These are phyloP conservation scores for Termitomyces sp. DNA, from an alignment of 768 basidiomycete species.

Conservation along the genomic window DNA sequence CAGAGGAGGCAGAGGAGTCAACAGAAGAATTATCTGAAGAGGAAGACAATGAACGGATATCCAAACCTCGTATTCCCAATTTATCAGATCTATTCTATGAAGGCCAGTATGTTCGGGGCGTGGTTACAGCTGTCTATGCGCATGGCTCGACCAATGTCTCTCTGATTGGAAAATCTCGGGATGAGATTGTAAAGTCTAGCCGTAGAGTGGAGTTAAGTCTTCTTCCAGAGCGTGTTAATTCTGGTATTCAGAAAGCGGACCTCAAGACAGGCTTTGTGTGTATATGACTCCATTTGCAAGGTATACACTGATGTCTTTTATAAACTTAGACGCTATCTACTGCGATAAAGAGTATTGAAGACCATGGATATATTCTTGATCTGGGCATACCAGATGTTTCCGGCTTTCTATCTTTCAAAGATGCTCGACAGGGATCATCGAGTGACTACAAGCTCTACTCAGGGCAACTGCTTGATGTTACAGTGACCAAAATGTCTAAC, in stretches of 20 bases:
- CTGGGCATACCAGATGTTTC: constrained; percentile 74
- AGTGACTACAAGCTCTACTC: constrained; percentile 36
- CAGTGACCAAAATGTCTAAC: constrained; percentile 60
- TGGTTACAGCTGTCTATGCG: constrained; percentile 64
- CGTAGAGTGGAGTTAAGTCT: constrained; percentile 82
- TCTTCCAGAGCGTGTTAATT: constrained; percentile 79
- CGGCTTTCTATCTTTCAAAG: constrained; percentile 82
- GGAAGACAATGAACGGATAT: constrained; percentile 37
- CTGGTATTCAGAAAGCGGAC: constrained; percentile 73
- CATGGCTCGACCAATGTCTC: constrained; percentile 57
- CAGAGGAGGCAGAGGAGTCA: constrained; percentile 59
- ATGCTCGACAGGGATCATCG: constrained; percentile 39
- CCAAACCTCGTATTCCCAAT: constrained; percentile 48
- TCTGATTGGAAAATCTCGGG: constrained; percentile 56
- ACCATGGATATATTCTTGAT: constrained; percentile 90
- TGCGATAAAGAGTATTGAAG: constrained; percentile 80
- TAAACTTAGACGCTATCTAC: constrained; percentile 61
- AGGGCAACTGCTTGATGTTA: constrained; percentile 64
- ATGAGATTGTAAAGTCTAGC: constrained; percentile 63
- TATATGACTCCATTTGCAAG: constrained; percentile 15
- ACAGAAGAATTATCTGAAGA: constrained; percentile 39
- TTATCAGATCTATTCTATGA: constrained; percentile 67
- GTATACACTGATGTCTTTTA: constrained; percentile 9
- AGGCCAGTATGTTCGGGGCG: constrained; percentile 84
- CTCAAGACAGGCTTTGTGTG: constrained; percentile 70